Conservation (phyloP, 2,329 filamentous ascomycete genomes). For the Trichocomaceae sp. region DNA sequence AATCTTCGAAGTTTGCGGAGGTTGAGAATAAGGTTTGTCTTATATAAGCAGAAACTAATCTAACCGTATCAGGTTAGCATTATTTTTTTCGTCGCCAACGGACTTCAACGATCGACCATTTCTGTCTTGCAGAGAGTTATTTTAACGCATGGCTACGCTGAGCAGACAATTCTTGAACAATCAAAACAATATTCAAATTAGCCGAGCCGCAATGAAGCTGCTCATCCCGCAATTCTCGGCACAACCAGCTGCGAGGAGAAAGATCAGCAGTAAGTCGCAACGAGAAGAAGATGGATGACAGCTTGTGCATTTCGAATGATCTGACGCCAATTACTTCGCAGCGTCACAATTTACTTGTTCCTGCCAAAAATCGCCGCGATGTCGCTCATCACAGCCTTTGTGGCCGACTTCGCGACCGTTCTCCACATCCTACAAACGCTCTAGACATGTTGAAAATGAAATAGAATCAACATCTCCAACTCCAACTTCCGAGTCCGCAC, state of each 20-base stretch:
- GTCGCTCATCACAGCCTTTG: not conserved
- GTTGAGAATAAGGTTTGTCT: conserved; percentile 14
- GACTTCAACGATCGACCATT: not conserved
- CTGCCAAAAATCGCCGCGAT: not conserved
- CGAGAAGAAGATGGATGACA: too few species aligned
- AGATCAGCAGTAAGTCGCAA: not conserved
- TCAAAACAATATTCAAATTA: not conserved
- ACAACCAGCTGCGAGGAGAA: conserved; percentile 17
- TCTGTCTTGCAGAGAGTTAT: too few species aligned
- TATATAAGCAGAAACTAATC: conserved; percentile 26
- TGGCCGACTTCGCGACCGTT: not conserved
- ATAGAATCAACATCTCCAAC: not conserved
- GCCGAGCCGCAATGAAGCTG: conserved; percentile 27
- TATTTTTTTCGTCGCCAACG: not conserved
- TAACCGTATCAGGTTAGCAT: not conserved
- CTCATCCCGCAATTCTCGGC: conserved; percentile 15
- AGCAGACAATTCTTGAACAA: not conserved
- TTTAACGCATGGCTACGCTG: too few species aligned
- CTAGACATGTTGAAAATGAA: not conserved
- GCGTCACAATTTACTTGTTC: not conserved
- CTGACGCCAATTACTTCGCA: not conserved
- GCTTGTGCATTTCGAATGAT: not conserved
- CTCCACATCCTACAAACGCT: not conserved
- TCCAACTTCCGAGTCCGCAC: not conserved
- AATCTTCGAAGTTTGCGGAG: too few species aligned